phyloP scores from a whole-genome alignment of 2,329 filamentous ascomycete genomes.

The Harringtonia lauricola region DNA sequence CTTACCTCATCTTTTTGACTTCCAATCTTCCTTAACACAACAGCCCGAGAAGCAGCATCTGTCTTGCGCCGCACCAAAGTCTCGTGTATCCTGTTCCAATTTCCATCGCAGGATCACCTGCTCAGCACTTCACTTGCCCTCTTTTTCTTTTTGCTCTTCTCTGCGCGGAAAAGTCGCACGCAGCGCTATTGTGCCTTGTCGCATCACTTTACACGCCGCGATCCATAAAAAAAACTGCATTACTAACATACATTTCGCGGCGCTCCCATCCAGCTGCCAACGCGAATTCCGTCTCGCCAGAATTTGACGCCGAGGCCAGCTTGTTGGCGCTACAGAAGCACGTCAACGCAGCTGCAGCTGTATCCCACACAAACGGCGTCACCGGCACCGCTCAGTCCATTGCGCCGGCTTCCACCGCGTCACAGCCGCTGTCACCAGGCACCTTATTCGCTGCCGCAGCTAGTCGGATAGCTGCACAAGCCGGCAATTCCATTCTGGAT shows the following conservation, averaged over 20 bases:
- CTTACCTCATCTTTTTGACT: conserved; percentile 11
- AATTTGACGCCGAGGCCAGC: conserved; percentile 7
- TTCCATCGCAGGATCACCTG: too few relatives aligned
- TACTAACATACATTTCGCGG: not conserved
- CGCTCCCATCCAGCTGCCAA: not conserved
- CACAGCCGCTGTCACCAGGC: not conserved
- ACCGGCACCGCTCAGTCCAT: not conserved
- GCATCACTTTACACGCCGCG: not conserved
- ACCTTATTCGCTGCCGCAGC: conserved; percentile 5
- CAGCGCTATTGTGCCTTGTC: not conserved
- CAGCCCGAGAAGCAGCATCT: too few relatives aligned
- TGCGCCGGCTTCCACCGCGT: not conserved
- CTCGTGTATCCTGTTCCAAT: not conserved
- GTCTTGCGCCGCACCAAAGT: conserved; percentile 4
- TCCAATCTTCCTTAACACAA: not conserved
- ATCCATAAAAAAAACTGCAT: not conserved
- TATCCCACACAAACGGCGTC: not conserved
- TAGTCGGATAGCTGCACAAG: not conserved
- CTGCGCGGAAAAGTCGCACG: not conserved
- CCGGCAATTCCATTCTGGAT: not conserved
- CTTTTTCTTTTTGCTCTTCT: not conserved
- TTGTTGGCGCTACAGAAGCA: conserved; percentile 9
- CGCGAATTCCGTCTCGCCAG: not conserved
- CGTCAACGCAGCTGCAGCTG: conserved; percentile 4
- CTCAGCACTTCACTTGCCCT: not conserved